Conservation (phyloP, 352 stramenopile species). For the Globisporangium megalacanthum region DNA sequence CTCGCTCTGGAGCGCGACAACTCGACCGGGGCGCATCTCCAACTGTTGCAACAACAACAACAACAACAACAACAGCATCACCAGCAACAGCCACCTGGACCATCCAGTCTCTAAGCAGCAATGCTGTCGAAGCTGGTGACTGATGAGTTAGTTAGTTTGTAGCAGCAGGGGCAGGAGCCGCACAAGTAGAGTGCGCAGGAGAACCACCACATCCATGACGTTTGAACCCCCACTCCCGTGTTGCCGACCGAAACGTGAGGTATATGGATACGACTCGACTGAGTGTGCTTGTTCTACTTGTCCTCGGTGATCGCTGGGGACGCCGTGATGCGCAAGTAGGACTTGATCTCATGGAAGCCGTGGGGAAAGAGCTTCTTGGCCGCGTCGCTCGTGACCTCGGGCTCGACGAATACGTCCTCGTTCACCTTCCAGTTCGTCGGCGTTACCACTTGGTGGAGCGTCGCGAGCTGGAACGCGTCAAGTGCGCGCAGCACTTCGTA, state of each 20-base stretch:
- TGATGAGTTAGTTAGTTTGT: background rate
- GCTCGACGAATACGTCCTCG: slow-evolving; percentile 83
- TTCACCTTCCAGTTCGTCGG: slow-evolving; percentile 85
- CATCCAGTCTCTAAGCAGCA: background rate
- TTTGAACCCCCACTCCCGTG: too few species aligned
- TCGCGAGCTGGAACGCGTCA: slow-evolving; percentile 66
- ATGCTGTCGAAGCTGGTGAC: background rate
- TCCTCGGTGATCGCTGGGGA: slow-evolving; percentile 59
- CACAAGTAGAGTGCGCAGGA: too few species aligned
- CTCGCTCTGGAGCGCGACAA: slow-evolving; percentile 9
- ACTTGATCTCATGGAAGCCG: slow-evolving; percentile 79
- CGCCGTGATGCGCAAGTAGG: slow-evolving; percentile 69
- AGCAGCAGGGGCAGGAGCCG: background rate
- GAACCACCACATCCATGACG: too few species aligned
- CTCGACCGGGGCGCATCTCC: slow-evolving; percentile 22
- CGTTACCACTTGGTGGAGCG: slow-evolving; percentile 72
- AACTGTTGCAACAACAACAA: slow-evolving; percentile 29
- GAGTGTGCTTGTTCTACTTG: slow-evolving; percentile 18
- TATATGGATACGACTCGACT: slow-evolving; percentile 19
- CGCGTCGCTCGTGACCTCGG: slow-evolving; percentile 47
- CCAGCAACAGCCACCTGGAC: slow-evolving; percentile 4
- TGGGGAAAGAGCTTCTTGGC: slow-evolving; percentile 78
- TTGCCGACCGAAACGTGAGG: slow-evolving; percentile 1
- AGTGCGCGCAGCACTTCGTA: slow-evolving; percentile 73
- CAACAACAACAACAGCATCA: slow-evolving; percentile 19